Conservation (phyloP, 768 basidiomycete genomes). For the Tephrocybe sp. region DNA sequence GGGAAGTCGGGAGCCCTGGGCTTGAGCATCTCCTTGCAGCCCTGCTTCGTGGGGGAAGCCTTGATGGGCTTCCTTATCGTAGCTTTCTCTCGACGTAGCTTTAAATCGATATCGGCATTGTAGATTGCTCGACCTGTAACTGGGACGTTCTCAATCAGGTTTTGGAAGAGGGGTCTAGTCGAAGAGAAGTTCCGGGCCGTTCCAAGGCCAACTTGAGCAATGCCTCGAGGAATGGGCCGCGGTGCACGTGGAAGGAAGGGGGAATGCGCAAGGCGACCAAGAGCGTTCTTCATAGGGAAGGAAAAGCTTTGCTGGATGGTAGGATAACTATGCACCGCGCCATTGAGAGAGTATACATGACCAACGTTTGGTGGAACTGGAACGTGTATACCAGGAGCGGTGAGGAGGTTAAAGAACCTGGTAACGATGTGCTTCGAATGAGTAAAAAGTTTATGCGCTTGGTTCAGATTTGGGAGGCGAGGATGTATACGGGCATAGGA, state of each 20-base stretch:
- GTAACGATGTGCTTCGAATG: slow-evolving; percentile 55
- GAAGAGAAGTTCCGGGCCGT: slow-evolving; percentile 74
- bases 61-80: slow-evolving; percentile 24
- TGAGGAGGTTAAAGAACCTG: slow-evolving; percentile 53
- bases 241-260: slow-evolving; percentile 61
- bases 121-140: slow-evolving; percentile 71
- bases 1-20: slow-evolving; percentile 18
- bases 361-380: slow-evolving; percentile 22
- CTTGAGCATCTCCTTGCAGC: slow-evolving; percentile 33
- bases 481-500: slow-evolving; percentile 33
- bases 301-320: slow-evolving; percentile 58
- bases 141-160: slow-evolving; percentile 77
- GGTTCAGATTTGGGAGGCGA: slow-evolving; percentile 26
- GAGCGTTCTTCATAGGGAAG: slow-evolving; percentile 47
- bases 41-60: slow-evolving; percentile 19
- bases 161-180: slow-evolving; percentile 73
- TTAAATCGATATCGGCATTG: slow-evolving; percentile 69
- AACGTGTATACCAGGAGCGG: slow-evolving; percentile 48
- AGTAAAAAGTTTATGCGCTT: slow-evolving; percentile 45
- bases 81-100: slow-evolving; percentile 43
- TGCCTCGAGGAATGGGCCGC: slow-evolving; percentile 38
- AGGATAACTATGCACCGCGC: slow-evolving; percentile 30
- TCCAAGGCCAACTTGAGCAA: slow-evolving; percentile 73
- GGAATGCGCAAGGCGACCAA: slow-evolving; percentile 42
- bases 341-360: slow-evolving; percentile 20